Conservation (phyloP, 2,329 filamentous ascomycete species). For the Paracorniculantispora psalliotae region DNA sequence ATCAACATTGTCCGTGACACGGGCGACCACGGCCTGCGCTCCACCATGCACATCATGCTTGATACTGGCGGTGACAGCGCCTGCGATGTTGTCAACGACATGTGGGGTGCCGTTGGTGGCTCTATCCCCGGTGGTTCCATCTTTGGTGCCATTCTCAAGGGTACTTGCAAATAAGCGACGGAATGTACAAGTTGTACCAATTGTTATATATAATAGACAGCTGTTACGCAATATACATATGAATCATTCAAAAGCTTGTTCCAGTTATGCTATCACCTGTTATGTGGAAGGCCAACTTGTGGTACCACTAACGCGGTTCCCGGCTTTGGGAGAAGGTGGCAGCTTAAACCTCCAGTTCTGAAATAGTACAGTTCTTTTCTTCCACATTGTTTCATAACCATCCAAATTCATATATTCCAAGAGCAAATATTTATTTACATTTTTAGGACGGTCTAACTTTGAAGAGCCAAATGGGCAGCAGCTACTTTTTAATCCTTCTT, state of each 20-base stretch:
- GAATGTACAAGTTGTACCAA: neutral
- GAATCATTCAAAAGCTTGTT: neutral
- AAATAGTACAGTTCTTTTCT: no score
- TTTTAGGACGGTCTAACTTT: no score
- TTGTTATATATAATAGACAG: neutral
- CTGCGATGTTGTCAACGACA: conserved; percentile 4
- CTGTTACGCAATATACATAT: neutral
- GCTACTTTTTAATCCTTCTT: conserved; percentile 31
- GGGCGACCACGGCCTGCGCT: conserved; percentile 13
- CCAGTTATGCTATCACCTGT: no score
- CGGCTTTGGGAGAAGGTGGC: no score
- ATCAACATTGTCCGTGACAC: conserved; percentile 13
- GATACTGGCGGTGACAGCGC: conserved; percentile 10
- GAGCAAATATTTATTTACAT: neutral
- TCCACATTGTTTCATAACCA: no score
- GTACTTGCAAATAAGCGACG: conserved; percentile 1
- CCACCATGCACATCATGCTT: conserved; percentile 13
- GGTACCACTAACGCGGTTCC: no score
- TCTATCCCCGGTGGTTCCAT: conserved; percentile 8
- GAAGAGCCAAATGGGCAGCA: no score
- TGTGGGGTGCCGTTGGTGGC: conserved; percentile 3
- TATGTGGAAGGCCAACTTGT: no score
- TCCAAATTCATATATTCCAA: no score
- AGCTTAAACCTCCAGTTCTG: no score
- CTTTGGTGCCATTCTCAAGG: conserved; percentile 12